Evolutionary conservation across 257 asterid genomes (phyloP), one percentile per base, ranked within the genome.

Genomic region (Ehretia macrophylla): DNA sequence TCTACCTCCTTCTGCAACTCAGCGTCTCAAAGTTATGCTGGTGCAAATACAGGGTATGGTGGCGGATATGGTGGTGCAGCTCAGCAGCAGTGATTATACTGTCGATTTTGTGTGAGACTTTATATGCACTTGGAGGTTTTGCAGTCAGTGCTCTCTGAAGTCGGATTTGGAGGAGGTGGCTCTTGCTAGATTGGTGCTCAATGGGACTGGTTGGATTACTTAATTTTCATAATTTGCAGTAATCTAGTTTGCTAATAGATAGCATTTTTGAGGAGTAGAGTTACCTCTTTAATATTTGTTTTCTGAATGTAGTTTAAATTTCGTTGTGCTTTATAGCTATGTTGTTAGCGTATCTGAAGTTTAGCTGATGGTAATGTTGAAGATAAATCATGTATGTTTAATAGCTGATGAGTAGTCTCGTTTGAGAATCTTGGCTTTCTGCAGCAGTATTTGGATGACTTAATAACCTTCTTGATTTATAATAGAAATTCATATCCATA

Each of bases 41-140:
- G 80, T 58, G 77, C 77, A 12, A 80, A 75, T 74, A 67, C 88
- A 40, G 87, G 87, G 11, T 83, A 81, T 65, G 80, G 88, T 57
- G 93, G 87, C 19, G 85, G 83, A 47, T 79, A 82, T 71, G 90
- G 88, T 58, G 63, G 80, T 46, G 80, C 73, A n/a, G 74, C 79
- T 67, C 85, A 72, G 71, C 80, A 73, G 72, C 83, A 79, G 87
- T 79, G 77, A 69, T 10, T 72, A 63, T 45, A 54, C 32, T n/a
- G n/a, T n/a, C 54, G 55, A 56, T 42, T 6, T 14, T 37, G 46
- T 57, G 59, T 17, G 55, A 44, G 53, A 57, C 55, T 45, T 57
- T 62, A 44, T 49, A 63, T 14, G 51, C 48, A 23, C 38, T 46
- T 62, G 72, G 78, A 64, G 75, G 65, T 57, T 64, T 54, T 49